phyloP scores from a whole-genome alignment of 768 basidiomycete species.

The Mycena chlorophos region DNA sequence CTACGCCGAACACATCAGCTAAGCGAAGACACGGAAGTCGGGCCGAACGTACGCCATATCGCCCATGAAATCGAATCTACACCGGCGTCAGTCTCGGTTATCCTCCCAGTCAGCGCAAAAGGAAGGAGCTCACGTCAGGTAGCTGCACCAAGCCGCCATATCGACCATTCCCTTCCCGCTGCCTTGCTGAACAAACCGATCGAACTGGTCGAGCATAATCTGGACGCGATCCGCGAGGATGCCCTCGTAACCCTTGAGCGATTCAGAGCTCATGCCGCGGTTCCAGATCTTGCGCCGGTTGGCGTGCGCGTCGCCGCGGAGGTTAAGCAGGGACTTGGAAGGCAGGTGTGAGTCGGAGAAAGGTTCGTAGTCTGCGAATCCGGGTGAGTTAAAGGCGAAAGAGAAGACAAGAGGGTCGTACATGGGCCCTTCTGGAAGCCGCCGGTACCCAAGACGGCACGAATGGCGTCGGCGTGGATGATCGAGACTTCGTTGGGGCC shows the following conservation, averaged over 20 bases:
- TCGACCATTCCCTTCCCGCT: conserved; percentile 29
- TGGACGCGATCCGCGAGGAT: conserved; percentile 36
- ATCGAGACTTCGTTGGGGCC: conserved; percentile 16
- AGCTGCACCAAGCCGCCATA: conserved; percentile 37
- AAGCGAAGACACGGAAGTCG: conserved; percentile 6
- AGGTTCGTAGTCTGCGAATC: conserved; percentile 3
- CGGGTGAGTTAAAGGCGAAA: not conserved
- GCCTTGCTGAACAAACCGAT: not conserved
- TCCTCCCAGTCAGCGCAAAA: not conserved
- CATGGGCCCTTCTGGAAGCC: conserved; percentile 15
- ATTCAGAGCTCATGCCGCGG: conserved; percentile 44
- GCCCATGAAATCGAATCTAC: too few species aligned
- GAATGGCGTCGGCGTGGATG: conserved; percentile 10
- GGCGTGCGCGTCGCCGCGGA: conserved; percentile 30
- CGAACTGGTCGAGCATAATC: conserved; percentile 42
- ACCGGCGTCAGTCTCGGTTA: not conserved
- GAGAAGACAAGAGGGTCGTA: not conserved
- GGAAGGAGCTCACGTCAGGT: conserved; percentile 35
- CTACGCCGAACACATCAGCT: not conserved
- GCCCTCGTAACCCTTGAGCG: conserved; percentile 48
- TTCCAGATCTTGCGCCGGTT: conserved; percentile 49
- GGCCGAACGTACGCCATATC: conserved; percentile 36
- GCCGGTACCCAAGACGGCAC: conserved; percentile 4
- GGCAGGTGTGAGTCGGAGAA: conserved; percentile 1
- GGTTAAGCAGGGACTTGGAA: not conserved